Base-by-base conservation (phyloP, 225 moss, liverwort and hornwort genomes). In the Climacium dendroides region DNA sequence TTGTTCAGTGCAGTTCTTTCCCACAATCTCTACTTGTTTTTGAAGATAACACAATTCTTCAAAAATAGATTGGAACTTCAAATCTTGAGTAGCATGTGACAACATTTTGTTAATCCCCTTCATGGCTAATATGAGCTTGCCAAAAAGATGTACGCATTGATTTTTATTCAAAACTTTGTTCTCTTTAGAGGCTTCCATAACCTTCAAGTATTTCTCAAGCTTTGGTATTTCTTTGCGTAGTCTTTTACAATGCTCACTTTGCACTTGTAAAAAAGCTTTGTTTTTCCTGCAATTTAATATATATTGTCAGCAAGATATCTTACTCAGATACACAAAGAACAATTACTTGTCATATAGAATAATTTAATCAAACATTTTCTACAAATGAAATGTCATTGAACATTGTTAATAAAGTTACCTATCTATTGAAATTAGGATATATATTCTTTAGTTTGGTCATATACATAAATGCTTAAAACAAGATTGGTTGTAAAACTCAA, bases 321-420 rank as follows among this genome's bases (percentile, higher is more conserved):
- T 8, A 8, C 24, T 0, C 4, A 1, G 8, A 69, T 41, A 14
- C 8, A 14, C n/a, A n/a, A n/a, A n/a, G n/a, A n/a, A n/a, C n/a
- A n/a, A n/a, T n/a, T n/a, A n/a, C n/a, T n/a, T n/a, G n/a, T n/a
- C n/a, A n/a, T n/a, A 45, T 45, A 45, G 45, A 45, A 8, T 6
- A 6, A 45, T 45, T 45, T 45, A 39, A n/a, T 11, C 19, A 0
- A 70, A 8, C 8, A 41, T 8, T 3, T 5, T 41, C 1, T 8
- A 34, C 5, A 34, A 34, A 64, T 64, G 2, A 4, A 69, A 70
- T 8, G 15, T 41, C 43, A 15, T 43, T 26, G 26, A 70, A 15
- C 5, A 9, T 0, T 8, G 0, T 26, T 15, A 71, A 0, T 14
- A 43, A 43, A 15, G 25, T 7, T 45, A n/a, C 8, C 15, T 8